These are phyloP conservation scores for Diaporthe sp. DNA, from an alignment of 2,329 filamentous ascomycete species.

Conservation along the genomic window DNA sequence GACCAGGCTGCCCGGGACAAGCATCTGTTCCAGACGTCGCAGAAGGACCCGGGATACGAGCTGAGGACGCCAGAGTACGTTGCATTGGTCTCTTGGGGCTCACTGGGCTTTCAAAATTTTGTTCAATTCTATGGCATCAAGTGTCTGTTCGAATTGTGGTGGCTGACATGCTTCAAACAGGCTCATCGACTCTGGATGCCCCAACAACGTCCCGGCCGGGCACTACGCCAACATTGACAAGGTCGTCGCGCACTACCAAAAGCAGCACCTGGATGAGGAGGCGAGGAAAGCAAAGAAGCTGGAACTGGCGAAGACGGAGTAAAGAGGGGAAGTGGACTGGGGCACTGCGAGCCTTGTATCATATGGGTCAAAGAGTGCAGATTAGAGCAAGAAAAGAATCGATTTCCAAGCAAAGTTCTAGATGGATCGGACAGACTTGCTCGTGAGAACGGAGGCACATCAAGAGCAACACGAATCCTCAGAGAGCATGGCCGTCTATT, in stretches of 20 bases:
- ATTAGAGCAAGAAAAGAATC: constrained; percentile 1
- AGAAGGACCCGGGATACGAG: constrained; percentile 61
- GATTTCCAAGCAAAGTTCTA: neutral
- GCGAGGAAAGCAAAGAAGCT: constrained; percentile 66
- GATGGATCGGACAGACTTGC: neutral
- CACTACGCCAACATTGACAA: constrained; percentile 67
- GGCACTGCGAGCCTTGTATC: constrained; percentile 12
- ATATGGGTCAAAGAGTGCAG: constrained; percentile 10
- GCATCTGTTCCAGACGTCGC: constrained; percentile 63
- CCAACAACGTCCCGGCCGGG: constrained; percentile 67
- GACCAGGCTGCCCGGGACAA: constrained; percentile 71
- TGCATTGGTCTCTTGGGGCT: neutral
- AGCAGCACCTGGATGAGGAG: constrained; percentile 67
- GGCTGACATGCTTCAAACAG: constrained; percentile 48
- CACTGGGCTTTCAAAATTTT: no score
- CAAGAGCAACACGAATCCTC: no score
- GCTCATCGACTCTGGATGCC: constrained; percentile 62
- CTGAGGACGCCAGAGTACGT: constrained; percentile 71
- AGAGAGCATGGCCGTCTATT: neutral
- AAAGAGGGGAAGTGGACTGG: neutral
- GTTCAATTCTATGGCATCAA: no score
- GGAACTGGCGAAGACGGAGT: constrained; percentile 52
- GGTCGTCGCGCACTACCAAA: constrained; percentile 68
- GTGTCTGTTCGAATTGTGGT: neutral
- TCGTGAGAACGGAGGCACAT: neutral